A percentile compares a stretch with the other conserved stretches of the same genome.
phyloP scores from a whole-genome alignment of 805 yeast species.

The Nematodospora valgi region DNA sequence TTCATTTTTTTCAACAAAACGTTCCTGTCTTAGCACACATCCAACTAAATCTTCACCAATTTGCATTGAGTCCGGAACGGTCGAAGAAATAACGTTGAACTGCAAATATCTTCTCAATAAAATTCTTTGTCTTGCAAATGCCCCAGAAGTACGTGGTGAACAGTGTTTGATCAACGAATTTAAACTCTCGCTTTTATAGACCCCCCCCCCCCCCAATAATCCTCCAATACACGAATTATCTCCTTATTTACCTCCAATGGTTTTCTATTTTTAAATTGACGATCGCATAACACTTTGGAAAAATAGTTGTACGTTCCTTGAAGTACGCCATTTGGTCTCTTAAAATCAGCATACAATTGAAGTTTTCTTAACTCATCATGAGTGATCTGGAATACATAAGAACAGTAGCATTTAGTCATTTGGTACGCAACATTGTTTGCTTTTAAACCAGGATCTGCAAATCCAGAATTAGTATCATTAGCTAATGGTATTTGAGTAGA shows the following conservation, averaged over 20 bases:
- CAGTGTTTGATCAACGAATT: neutral
- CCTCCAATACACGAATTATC: neutral
- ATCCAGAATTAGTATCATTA: neutral
- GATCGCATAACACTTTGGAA: neutral
- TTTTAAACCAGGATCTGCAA: neutral
- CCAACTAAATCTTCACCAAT: conserved; percentile 12
- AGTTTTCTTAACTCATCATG: neutral
- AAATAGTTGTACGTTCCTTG: neutral
- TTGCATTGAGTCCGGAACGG: conserved; percentile 4
- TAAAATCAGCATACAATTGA: neutral
- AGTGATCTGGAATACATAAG: neutral
- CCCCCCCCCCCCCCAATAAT: neutral
- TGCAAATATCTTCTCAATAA: conserved; percentile 8
- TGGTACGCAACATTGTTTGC: neutral
- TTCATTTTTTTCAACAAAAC: conserved; percentile 12
- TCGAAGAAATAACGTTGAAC: conserved; percentile 11
- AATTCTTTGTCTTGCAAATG: conserved; percentile 7
- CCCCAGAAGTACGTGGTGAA: conserved; percentile 5
- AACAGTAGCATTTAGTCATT: neutral
- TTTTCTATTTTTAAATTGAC: neutral
- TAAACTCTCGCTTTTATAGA: neutral
- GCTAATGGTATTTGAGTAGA: conserved; percentile 2
- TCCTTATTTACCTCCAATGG: neutral
- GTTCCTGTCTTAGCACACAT: conserved; percentile 9
- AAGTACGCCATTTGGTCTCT: neutral